Conservation (phyloP, 768 basidiomycete species). For the Suillus weaverae region DNA sequence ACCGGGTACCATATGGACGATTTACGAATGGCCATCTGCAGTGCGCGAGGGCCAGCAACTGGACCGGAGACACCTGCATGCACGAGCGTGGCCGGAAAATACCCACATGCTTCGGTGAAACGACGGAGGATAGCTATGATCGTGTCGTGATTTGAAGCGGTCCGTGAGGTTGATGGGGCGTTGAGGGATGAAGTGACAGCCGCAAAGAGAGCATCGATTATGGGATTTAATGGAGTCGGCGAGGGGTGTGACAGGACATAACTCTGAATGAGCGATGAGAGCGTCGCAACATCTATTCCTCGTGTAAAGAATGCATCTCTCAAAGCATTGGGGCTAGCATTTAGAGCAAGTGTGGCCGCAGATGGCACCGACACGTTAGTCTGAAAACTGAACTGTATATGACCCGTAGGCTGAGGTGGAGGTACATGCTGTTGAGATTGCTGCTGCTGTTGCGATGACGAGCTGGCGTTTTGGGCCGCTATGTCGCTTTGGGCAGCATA, state of each 20-base stretch:
- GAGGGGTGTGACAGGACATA: conserved; percentile 51
- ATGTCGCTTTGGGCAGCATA: conserved; percentile 33
- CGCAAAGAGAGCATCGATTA: conserved; percentile 56
- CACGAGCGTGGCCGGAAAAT: conserved; percentile 46
- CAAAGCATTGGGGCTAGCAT: conserved; percentile 28
- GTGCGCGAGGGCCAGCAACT: conserved; percentile 53
- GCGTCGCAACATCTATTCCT: conserved; percentile 45
- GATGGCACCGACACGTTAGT: conserved; percentile 45
- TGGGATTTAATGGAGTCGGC: conserved; percentile 47
- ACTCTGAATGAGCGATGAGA: conserved; percentile 55
- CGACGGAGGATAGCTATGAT: conserved; percentile 43
- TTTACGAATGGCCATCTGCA: conserved; percentile 60
- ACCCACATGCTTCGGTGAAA: conserved; percentile 51
- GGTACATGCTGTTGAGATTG: conserved; percentile 27
- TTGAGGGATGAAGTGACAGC: conserved; percentile 36
- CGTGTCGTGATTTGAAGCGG: conserved; percentile 38
- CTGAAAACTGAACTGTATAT: conserved; percentile 47
- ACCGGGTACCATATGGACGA: conserved; percentile 53
- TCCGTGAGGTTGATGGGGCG: conserved; percentile 32
- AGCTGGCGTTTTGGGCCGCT: conserved; percentile 24
- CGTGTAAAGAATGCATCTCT: conserved; percentile 34
- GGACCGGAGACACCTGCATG: conserved; percentile 60
- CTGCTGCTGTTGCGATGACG: conserved; percentile 30
- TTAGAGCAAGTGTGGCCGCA: conserved; percentile 25
- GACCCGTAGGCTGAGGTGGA: conserved; percentile 25